Percentiles rank a stretch among this genome's conserved stretches.
Evolutionary conservation across 2,329 filamentous ascomycete genomes (phyloP).

Genomic region (Phyllosticta citribraziliensis): DNA sequence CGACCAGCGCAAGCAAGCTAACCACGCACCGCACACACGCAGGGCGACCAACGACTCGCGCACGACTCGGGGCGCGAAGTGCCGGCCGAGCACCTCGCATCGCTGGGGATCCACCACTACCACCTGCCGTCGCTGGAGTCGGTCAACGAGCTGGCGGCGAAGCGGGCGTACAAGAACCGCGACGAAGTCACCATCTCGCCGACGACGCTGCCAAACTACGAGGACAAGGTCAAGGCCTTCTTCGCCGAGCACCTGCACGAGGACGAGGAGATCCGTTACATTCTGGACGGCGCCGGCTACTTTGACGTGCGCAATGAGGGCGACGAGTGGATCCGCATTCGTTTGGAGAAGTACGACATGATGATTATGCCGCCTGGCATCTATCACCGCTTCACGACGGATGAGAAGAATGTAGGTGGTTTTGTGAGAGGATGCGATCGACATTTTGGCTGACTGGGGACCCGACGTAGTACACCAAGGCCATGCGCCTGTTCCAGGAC

Average conservation of each 20-base stretch:
- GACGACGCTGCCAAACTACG: conserved; percentile 78
- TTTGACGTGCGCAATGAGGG: conserved; percentile 81
- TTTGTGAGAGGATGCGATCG: not conserved
- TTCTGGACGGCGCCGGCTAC: conserved; percentile 77
- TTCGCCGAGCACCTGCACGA: conserved; percentile 95
- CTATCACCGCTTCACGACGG: conserved; percentile 95
- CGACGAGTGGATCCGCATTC: conserved; percentile 84
- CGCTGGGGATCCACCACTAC: conserved; percentile 74
- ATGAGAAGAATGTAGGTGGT: conserved; percentile 70
- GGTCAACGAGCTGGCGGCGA: conserved; percentile 63
- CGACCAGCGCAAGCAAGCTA: not conserved
- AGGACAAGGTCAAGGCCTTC: conserved; percentile 87
- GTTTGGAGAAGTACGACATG: conserved; percentile 75
- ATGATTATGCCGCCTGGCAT: conserved; percentile 92
- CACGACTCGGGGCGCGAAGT: conserved; percentile 77
- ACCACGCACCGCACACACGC: conserved; percentile 5
- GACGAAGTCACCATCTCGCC: conserved; percentile 89
- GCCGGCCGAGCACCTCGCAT: conserved; percentile 52
- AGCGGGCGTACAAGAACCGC: conserved; percentile 84
- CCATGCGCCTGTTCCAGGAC: conserved; percentile 95
- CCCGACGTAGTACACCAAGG: conserved; percentile 68
- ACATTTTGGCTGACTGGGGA: not conserved
- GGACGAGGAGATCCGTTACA: conserved; percentile 96
- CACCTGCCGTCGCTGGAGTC: conserved; percentile 52
- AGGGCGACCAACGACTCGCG: conserved; percentile 88